Conservation (phyloP, 177 flowering plant genomes). For the Vitis hybrid region DNA sequence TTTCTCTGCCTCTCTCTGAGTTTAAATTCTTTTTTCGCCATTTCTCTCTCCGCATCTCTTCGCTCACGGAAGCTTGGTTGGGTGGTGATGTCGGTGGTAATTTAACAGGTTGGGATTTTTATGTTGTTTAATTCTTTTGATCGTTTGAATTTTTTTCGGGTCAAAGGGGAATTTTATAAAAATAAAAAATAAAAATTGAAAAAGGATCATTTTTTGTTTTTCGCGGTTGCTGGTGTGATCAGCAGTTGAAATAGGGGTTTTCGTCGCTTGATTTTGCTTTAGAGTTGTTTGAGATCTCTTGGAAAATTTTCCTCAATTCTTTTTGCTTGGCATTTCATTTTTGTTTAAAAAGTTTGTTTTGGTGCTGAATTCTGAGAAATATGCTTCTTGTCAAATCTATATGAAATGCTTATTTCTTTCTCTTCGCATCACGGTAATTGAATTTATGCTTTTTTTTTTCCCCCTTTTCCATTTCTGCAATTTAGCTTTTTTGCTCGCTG, state of each 20-base stretch:
- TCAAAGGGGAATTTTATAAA: too few species aligned
- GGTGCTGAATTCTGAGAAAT: background rate
- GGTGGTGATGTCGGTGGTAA: too few species aligned
- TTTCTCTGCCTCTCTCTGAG: constrained; percentile 2
- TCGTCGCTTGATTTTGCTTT: background rate
- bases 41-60: background rate
- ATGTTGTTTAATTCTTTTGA: background rate
- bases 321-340: background rate
- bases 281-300: background rate
- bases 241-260: background rate
- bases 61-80: background rate
- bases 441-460: background rate
- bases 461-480: background rate
- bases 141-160: background rate
- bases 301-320: background rate
- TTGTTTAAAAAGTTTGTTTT: background rate
- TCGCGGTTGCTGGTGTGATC: background rate
- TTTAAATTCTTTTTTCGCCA: constrained; percentile 3
- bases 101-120: background rate
- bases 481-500: background rate
- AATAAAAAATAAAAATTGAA: too few species aligned
- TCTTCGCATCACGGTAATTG: background rate
- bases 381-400: background rate
- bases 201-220: too few species aligned
- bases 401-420: background rate